These are phyloP conservation scores for Ehretia macrophylla DNA, from an alignment of 257 asterid genomes.

Conservation along the genomic window DNA sequence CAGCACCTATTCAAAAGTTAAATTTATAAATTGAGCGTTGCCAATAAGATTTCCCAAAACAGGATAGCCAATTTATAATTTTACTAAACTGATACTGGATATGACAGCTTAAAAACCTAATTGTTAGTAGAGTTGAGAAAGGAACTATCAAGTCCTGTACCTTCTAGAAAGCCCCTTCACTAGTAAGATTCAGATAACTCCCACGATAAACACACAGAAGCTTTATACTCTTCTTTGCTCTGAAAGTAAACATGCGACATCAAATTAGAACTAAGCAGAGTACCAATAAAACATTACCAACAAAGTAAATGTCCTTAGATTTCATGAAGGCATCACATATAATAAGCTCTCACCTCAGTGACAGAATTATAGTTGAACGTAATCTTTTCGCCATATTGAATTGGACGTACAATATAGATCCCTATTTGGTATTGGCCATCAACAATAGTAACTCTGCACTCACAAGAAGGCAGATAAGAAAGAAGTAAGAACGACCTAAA, in stretches of 20 bases:
- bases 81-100: no score
- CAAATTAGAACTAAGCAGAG: slow-evolving; percentile 12
- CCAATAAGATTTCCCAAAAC: no score
- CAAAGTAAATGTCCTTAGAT: slow-evolving; percentile 3
- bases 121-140: no score
- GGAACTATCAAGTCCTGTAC: slow-evolving; percentile 29
- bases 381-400: slow-evolving; percentile 92
- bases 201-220: slow-evolving; percentile 99
- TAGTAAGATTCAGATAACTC: slow-evolving; percentile 86
- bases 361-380: slow-evolving; percentile 97
- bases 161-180: slow-evolving; percentile 97
- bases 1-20: no score
- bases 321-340: slow-evolving; percentile 13
- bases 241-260: slow-evolving; percentile 23
- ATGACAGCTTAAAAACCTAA: no score
- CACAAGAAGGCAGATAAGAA: slow-evolving; percentile 18
- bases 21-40: no score
- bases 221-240: slow-evolving; percentile 99
- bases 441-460: slow-evolving; percentile 92
- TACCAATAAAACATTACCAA: slow-evolving; percentile 10
- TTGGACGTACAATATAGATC: slow-evolving; percentile 85
- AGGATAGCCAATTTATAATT: no score
- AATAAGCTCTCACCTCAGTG: slow-evolving; percentile 70
- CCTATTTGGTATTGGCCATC: slow-evolving; percentile 99
- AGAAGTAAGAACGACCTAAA: background rate